These are phyloP conservation scores for Phaeoacremonium minimum DNA, from an alignment of 2,329 filamentous ascomycete species.

Conservation along the genomic window DNA sequence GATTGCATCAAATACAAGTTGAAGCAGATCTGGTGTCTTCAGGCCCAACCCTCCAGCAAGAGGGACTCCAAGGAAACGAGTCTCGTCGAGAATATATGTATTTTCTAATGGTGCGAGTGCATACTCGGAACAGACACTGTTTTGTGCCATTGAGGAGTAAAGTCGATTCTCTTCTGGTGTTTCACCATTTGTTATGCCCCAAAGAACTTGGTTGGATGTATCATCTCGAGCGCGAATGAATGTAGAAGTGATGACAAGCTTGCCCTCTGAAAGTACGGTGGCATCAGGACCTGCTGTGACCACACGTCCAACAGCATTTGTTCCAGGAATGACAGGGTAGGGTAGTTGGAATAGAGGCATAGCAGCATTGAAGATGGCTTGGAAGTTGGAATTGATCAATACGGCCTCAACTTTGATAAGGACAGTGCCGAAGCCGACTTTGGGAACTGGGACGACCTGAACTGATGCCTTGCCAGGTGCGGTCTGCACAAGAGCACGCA, in stretches of 20 bases:
- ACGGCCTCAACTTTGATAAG: conserved; percentile 32
- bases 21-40: too few species aligned
- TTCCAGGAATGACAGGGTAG: conserved; percentile 24
- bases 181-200: conserved; percentile 22
- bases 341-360: conserved; percentile 12
- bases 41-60: conserved; percentile 35
- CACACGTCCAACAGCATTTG: conserved; percentile 27
- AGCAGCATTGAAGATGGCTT: conserved; percentile 32
- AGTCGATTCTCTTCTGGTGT: conserved; percentile 16
- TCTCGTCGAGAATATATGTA: conserved; percentile 24
- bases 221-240: conserved; percentile 25
- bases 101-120: conserved; percentile 28
- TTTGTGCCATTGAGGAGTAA: conserved; percentile 20
- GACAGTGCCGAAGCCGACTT: conserved; percentile 26
- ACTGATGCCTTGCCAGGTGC: too few species aligned
- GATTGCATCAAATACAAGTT: too few species aligned
- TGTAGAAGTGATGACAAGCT: conserved; percentile 27
- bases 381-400: conserved; percentile 30
- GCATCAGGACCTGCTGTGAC: conserved; percentile 27
- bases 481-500: too few species aligned
- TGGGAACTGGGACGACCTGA: conserved; percentile 24
- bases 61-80: conserved; percentile 13
- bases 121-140: conserved; percentile 24
- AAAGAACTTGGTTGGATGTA: conserved; percentile 16
- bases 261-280: conserved; percentile 20